Base-by-base conservation (phyloP, 176 grass and related monocot genomes). In the Musa acuminata region DNA sequence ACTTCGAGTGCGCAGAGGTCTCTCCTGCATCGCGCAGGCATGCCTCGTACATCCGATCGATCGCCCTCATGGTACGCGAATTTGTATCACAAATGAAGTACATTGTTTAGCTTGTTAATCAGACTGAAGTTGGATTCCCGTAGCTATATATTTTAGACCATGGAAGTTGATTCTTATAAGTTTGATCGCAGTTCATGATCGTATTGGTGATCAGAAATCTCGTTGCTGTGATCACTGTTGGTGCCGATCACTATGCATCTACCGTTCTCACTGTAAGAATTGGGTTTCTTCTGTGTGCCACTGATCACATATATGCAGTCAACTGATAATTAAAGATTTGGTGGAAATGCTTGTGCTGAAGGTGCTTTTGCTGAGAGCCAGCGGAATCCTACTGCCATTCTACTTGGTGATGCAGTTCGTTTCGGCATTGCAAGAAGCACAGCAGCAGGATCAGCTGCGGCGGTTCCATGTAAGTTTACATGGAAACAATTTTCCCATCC, bases 381-480 rank as follows among this genome's bases (percentile, higher is more conserved):
- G 84, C 62, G 90, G 84, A 67, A 92, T 92, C 72, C 67, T 92
- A 53, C 58, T 92, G 79, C 90, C 90, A 1, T 92, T 86, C 75
- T 92, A 89, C 71, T 83, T 74, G 1, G 69, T 92, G 13, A 85
- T 92, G 81, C 55, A 81, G 72, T 72, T 92, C 71, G 86, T 92
- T 76, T 84, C 86, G 2, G 79, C 69, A 14, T 81, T 92, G 69
- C 90, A 92, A 81, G 81, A 80, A n/a, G 86, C 83, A 8, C 83
- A 82, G 26, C 52, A n/a, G 27, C 83, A 82, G 53, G 86, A 89
- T 71, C 83, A 79, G 23, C 27, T 89, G 60, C 83, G 82, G 67
- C 76, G 80, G 59, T 72, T 87, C 72, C 75, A 80, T 77, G 88
- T 90, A 53, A 29, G 81, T 64, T 5, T 43, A 43, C 35, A 43